Conservation (phyloP, 306 rosid genomes). For the Dryas drummondii region DNA sequence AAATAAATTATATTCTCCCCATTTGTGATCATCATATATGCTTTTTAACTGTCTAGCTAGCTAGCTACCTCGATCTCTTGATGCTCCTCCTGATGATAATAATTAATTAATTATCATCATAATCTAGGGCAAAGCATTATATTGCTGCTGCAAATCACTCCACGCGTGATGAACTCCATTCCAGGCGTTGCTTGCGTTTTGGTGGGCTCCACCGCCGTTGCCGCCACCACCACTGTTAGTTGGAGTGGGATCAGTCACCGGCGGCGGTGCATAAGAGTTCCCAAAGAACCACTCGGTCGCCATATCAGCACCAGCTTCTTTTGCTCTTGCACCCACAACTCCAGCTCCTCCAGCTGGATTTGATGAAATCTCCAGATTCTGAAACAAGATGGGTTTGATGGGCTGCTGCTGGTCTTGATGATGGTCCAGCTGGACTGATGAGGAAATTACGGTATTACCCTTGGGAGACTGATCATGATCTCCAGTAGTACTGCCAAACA, state of each 20-base stretch:
- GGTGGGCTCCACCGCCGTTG: conserved; percentile 22
- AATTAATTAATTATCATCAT: not conserved
- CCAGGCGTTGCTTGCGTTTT: conserved; percentile 44
- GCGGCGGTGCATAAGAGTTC: conserved; percentile 42
- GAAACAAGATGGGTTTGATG: conserved; percentile 30
- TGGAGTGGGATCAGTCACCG: conserved; percentile 46
- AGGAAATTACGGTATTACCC: no score
- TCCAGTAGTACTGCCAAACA: conserved; percentile 43
- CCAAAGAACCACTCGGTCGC: conserved; percentile 91
- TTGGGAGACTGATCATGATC: not conserved
- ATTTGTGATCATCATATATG: conserved; percentile 1
- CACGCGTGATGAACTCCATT: conserved; percentile 57
- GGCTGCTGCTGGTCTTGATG: conserved; percentile 8
- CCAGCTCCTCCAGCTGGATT: no score
- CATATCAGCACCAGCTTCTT: conserved; percentile 30
- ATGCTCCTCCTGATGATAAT: not conserved
- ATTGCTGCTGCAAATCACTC: conserved; percentile 77
- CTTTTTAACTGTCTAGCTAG: not conserved
- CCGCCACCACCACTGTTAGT: conserved; percentile 41
- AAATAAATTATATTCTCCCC: not conserved
- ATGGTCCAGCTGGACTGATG: conserved; percentile 5
- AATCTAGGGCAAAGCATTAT: conserved; percentile 71
- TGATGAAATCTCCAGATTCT: conserved; percentile 36
- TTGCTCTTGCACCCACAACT: not conserved
- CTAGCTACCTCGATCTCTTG: conserved; percentile 3